These are phyloP conservation scores for Glaciozyma antarctica DNA, from an alignment of 768 basidiomycete species.

Conservation along the genomic window DNA sequence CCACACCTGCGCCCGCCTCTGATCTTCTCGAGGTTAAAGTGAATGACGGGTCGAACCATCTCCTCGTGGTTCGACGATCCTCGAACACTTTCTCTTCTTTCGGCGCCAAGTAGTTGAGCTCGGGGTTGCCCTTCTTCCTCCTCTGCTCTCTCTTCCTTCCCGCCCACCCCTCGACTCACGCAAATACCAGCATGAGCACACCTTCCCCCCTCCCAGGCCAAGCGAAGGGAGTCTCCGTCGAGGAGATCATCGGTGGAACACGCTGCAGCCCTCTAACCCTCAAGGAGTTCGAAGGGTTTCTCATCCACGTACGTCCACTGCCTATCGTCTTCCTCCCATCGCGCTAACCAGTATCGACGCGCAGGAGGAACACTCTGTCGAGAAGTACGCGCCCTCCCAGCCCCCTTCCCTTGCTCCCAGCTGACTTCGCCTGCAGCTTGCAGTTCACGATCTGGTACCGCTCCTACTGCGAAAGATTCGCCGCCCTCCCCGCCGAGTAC, in stretches of 20 bases:
- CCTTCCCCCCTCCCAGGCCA: neutral
- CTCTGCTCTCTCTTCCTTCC: too few relatives aligned
- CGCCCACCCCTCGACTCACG: too few relatives aligned
- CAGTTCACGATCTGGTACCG: slow-evolving; percentile 43
- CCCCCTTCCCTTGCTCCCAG: neutral
- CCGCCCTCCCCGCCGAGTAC: slow-evolving; percentile 33
- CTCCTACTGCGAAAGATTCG: slow-evolving; percentile 42
- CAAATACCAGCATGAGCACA: too few relatives aligned
- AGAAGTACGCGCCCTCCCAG: neutral
- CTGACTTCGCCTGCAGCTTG: slow-evolving; percentile 29
- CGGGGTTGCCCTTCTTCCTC: too few relatives aligned
- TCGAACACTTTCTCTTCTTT: too few relatives aligned
- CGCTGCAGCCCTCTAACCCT: slow-evolving; percentile 5
- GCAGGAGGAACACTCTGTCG: slow-evolving; percentile 14
- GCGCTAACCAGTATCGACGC: neutral
- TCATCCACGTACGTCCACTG: slow-evolving; percentile 5
- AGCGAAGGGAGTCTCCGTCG: neutral
- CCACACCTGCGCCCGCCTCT: too few relatives aligned
- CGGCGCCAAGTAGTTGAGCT: too few relatives aligned
- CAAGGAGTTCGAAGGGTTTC: slow-evolving; percentile 12
- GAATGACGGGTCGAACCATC: too few relatives aligned
- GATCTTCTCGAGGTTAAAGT: too few relatives aligned
- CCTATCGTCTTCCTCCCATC: too few relatives aligned
- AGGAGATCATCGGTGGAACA: slow-evolving; percentile 7
- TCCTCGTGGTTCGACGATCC: too few relatives aligned